Conservation (phyloP, 306 rosid species). For the Trifolium pratense region DNA sequence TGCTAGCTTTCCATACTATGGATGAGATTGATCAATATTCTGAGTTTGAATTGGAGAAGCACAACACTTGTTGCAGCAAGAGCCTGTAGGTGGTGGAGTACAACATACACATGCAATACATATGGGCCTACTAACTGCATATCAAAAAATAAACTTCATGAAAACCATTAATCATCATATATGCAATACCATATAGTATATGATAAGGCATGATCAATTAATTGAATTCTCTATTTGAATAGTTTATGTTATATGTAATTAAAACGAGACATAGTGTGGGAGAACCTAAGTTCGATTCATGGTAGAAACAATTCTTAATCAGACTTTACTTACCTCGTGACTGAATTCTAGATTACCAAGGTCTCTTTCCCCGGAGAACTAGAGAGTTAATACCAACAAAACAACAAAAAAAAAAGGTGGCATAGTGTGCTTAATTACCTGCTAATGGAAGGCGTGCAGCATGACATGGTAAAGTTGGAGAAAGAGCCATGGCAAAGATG, state of each 20-base stretch:
- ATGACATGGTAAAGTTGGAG: slow-evolving; percentile 39
- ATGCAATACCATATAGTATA: neutral
- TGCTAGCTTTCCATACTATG: neutral
- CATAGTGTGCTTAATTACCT: slow-evolving; percentile 6
- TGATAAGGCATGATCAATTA: neutral
- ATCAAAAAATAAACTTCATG: neutral
- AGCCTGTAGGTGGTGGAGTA: slow-evolving; percentile 49
- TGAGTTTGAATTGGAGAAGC: slow-evolving; percentile 39
- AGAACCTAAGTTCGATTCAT: too few species aligned
- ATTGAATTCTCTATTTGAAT: neutral
- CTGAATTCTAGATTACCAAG: too few species aligned
- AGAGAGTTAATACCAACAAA: too few species aligned
- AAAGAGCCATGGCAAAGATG: slow-evolving; percentile 45
- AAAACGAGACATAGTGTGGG: too few species aligned
- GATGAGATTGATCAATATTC: slow-evolving; percentile 10
- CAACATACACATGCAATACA: slow-evolving; percentile 30
- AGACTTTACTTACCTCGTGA: too few species aligned
- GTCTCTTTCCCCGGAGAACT: too few species aligned
- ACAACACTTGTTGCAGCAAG: slow-evolving; percentile 57
- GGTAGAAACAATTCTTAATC: too few species aligned
- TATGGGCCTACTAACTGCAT: slow-evolving; percentile 12
- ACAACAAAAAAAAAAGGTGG: too few species aligned
- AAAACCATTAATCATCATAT: neutral
- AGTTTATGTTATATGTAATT: neutral
- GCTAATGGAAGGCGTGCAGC: slow-evolving; percentile 23